Evolutionary conservation across 73 alveolate species (phyloP).

Genomic region (Paramecium caudatum): DNA sequence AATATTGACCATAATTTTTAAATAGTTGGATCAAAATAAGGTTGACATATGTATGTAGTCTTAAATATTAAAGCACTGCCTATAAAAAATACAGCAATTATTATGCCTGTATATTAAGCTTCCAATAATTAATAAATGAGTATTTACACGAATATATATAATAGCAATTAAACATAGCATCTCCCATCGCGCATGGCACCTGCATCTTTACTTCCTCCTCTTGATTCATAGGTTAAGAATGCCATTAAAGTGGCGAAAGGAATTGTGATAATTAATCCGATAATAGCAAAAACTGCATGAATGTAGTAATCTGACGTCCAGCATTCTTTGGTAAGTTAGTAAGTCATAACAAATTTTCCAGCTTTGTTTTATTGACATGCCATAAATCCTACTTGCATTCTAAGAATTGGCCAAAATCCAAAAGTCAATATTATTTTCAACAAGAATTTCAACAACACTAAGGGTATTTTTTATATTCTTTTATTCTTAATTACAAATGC

Average conservation of each 20-base stretch:
- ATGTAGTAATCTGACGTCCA: constrained; percentile 2
- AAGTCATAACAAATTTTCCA: not conserved
- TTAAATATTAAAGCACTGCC: not conserved
- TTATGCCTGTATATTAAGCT: not conserved
- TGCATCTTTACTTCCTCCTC: not conserved
- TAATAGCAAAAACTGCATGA: constrained; percentile 3
- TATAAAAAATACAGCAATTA: not conserved
- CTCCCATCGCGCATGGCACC: constrained; percentile 42
- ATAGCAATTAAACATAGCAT: not conserved
- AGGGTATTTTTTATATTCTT: not conserved
- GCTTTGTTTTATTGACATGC: constrained; percentile 22
- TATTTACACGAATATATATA: not conserved
- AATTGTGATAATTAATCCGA: not conserved
- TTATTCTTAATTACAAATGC: constrained; percentile 25
- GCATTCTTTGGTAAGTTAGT: not conserved
- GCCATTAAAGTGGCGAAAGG: not conserved
- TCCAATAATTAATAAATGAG: not conserved
- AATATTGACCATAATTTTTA: constrained; percentile 25
- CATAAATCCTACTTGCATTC: constrained; percentile 21
- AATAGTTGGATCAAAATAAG: constrained; percentile 19
- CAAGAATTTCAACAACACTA: not conserved
- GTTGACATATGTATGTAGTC: not conserved
- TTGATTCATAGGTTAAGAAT: not conserved
- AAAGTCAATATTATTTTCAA: not conserved
- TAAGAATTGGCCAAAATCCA: constrained; percentile 24